Evolutionary conservation across 139 green algal genomes (phyloP), one percentile per base, ranked within the genome.

Genomic region (Raphidocelis subcapitata): DNA sequence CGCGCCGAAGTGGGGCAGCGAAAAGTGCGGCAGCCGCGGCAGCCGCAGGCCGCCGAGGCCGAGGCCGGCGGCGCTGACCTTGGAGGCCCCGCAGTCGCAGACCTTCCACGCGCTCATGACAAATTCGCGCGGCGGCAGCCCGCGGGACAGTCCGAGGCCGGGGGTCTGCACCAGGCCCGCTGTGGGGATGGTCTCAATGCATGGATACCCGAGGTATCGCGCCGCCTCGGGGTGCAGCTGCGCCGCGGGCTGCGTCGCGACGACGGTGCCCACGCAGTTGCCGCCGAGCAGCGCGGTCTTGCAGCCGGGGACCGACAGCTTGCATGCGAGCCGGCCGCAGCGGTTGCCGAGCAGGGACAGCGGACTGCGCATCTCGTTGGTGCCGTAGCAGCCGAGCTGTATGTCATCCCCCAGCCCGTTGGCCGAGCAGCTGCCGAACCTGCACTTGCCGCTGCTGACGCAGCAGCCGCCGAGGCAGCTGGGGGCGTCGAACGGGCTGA

Each of bases 301-400:
- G 61, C 70, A 77, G 2, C 70, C 70, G 4, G 70, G 70, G 36
- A 69, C 60, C 8, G 70, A 46, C 26, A 77, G 62, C 70, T 77
- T 77, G 61, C 70, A 77, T 3, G 61, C 61, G 10, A 77, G 49
- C 31, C 64, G 51, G 24, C 49, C 21, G 70, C 70, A 77, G 59
- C 69, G 68, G 70, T 77, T 77, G 46, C 41, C 41, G 8, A 49
- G 41, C 41, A 49, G 69, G n/a, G 31, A 60, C 46, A 5, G 37
- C 61, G 32, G 69, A 70, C 12, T 36, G 70, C 24, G 59, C 70
- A 29, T 41, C 41, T 8, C 51, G 49, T 77, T 77, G 21, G 68
- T 70, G 31, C 60, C 70, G 2, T 64, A 77, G 61, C 70, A 77
- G 46, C 63, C 49, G 32, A 77, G 62, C 33, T 70, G 60, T 3